These are phyloP conservation scores for Colletotrichum sojae DNA, from an alignment of 2,329 filamentous ascomycete species.

Conservation along the genomic window DNA sequence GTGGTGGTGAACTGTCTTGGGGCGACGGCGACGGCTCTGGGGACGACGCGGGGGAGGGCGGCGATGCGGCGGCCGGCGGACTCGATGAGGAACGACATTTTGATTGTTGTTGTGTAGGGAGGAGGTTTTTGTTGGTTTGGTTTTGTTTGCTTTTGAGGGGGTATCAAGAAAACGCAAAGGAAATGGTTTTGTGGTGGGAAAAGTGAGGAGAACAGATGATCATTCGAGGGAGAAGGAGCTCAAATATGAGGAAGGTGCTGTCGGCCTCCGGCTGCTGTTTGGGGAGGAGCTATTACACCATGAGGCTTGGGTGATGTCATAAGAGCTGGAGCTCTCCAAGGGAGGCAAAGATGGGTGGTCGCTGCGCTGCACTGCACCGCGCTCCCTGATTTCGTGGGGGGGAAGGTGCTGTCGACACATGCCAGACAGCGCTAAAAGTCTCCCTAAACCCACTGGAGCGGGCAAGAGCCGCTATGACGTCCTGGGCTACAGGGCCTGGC, in stretches of 20 bases:
- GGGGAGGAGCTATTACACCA: background rate
- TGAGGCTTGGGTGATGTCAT: slow-evolving; percentile 40
- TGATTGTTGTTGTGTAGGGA: slow-evolving; percentile 16
- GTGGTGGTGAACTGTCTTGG: slow-evolving; percentile 67
- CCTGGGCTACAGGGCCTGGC: slow-evolving; percentile 20
- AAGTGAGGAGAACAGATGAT: fast-evolving
- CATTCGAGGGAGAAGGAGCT: background rate
- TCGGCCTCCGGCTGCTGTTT: background rate
- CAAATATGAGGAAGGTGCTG: background rate
- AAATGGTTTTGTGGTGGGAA: background rate
- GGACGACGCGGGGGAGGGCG: slow-evolving; percentile 50
- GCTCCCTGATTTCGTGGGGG: slow-evolving; percentile 19
- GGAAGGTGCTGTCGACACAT: background rate
- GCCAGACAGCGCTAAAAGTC: background rate
- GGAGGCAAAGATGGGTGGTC: slow-evolving; percentile 17
- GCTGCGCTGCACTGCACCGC: no score
- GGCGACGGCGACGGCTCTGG: slow-evolving; percentile 55
- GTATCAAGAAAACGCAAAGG: background rate
- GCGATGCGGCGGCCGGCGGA: slow-evolving; percentile 58
- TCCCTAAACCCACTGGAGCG: background rate
- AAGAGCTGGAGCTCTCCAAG: background rate
- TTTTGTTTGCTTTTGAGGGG: background rate
- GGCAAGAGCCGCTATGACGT: slow-evolving; percentile 30
- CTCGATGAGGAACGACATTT: slow-evolving; percentile 70
- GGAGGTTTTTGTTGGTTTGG: background rate